Conservation (phyloP, 352 stramenopile genomes). For the Phytophthora pini region DNA sequence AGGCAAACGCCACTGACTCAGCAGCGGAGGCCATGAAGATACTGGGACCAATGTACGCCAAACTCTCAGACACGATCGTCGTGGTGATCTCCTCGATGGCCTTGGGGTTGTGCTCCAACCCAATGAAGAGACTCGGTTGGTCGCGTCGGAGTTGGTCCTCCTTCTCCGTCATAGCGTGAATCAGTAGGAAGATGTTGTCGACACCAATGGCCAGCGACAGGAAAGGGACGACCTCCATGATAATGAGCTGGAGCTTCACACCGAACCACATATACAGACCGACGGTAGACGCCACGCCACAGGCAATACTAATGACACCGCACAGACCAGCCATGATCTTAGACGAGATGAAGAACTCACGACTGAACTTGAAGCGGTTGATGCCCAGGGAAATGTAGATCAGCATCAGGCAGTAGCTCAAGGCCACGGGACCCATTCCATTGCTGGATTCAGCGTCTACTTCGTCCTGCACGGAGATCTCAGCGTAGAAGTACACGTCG, state of each 20-base stretch:
- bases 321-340: slow-evolving; percentile 62
- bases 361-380: slow-evolving; percentile 57
- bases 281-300: slow-evolving; percentile 60
- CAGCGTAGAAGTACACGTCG: slow-evolving; percentile 57
- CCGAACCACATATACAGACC: slow-evolving; percentile 63
- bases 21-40: slow-evolving; percentile 66
- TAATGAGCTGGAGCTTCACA: slow-evolving; percentile 66
- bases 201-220: slow-evolving; percentile 68
- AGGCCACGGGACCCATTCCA: slow-evolving; percentile 46
- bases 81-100: slow-evolving; percentile 44
- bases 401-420: slow-evolving; percentile 69
- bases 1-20: slow-evolving; percentile 58
- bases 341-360: slow-evolving; percentile 54
- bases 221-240: slow-evolving; percentile 75
- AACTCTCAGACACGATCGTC: slow-evolving; percentile 46
- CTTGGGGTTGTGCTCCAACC: slow-evolving; percentile 40
- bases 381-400: slow-evolving; percentile 72
- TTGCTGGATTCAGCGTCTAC: slow-evolving; percentile 53
- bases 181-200: slow-evolving; percentile 72
- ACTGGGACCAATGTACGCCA: slow-evolving; percentile 61
- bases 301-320: slow-evolving; percentile 62
- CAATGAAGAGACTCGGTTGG: slow-evolving; percentile 46
- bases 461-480: slow-evolving; percentile 39
- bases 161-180: slow-evolving; percentile 57
- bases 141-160: slow-evolving; percentile 39